phyloP scores from a whole-genome alignment of 768 basidiomycete genomes.

The Panaeolus cyanescens region DNA sequence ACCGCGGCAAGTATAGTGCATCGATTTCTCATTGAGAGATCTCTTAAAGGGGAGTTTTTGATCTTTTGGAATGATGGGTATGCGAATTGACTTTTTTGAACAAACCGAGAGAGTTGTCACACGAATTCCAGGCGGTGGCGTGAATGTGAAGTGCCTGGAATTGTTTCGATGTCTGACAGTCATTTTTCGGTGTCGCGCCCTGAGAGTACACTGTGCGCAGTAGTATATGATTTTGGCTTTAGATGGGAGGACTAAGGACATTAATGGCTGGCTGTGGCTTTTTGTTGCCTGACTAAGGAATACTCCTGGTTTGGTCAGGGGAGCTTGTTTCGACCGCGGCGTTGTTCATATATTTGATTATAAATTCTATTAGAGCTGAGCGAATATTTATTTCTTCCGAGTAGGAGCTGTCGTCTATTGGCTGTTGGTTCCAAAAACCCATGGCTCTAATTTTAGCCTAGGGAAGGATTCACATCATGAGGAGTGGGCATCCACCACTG shows the following conservation, averaged over 20 bases:
- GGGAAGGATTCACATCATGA: not conserved
- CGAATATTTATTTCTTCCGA: not conserved
- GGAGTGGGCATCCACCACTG: not conserved
- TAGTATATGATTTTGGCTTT: not conserved
- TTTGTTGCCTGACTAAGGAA: not conserved
- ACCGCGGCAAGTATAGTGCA: constrained; percentile 1
- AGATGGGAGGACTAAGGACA: not conserved
- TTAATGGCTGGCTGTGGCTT: not conserved
- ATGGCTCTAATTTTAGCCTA: not conserved
- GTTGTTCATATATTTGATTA: not conserved
- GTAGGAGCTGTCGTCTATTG: not conserved
- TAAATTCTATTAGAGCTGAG: not conserved
- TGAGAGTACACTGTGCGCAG: not conserved
- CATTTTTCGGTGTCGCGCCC: not conserved
- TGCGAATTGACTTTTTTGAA: not conserved
- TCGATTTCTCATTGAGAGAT: not conserved
- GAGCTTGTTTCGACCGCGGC: not conserved
- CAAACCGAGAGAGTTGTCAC: not conserved
- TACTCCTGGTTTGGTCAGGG: not conserved
- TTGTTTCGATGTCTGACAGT: not conserved
- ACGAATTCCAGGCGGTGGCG: not conserved
- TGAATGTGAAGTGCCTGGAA: not conserved
- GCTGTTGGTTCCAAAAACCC: not conserved
- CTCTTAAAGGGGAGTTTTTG: not conserved
- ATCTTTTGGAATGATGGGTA: not conserved